Percentiles rank a stretch among this genome's conserved stretches.
phyloP scores from a whole-genome alignment of 495 filamentous ascomycete species.

The Pyrenopolyporus hunteri region DNA sequence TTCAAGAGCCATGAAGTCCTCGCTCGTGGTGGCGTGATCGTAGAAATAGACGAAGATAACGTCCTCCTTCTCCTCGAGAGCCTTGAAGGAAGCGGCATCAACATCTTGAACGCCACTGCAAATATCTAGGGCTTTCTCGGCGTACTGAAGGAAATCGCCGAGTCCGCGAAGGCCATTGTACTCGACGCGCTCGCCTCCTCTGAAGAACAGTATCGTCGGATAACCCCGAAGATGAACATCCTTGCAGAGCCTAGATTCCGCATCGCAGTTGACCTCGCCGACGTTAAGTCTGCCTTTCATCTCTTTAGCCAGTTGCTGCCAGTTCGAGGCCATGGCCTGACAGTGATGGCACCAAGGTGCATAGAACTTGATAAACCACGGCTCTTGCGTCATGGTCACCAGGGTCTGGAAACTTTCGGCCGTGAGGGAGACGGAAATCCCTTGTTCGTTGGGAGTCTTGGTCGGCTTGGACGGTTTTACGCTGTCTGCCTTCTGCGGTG shows the following conservation, averaged over 20 bases:
- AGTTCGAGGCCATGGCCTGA: slow-evolving; percentile 87
- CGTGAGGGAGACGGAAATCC: slow-evolving; percentile 74
- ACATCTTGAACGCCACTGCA: slow-evolving; percentile 80
- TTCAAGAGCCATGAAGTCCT: slow-evolving; percentile 90
- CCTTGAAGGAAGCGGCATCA: slow-evolving; percentile 74
- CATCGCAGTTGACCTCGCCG: slow-evolving; percentile 95
- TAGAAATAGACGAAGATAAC: slow-evolving; percentile 98
- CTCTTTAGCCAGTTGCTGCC: slow-evolving; percentile 86
- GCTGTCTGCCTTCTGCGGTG: slow-evolving; percentile 12
- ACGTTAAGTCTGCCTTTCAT: slow-evolving; percentile 87
- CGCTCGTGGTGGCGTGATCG: slow-evolving; percentile 87
- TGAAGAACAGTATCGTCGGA: slow-evolving; percentile 93
- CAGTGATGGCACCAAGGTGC: slow-evolving; percentile 97
- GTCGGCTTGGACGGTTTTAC: slow-evolving; percentile 52
- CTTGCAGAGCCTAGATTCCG: slow-evolving; percentile 83
- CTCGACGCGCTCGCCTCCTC: slow-evolving; percentile 86
- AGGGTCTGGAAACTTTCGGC: slow-evolving; percentile 84
- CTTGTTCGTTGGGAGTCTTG: slow-evolving; percentile 71
- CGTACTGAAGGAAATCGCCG: slow-evolving; percentile 85
- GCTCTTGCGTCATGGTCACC: slow-evolving; percentile 85
- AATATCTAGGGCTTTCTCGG: slow-evolving; percentile 82
- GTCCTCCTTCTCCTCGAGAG: slow-evolving; percentile 88
- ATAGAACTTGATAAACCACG: slow-evolving; percentile 99
- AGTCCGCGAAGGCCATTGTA: slow-evolving; percentile 92
- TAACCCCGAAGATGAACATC: slow-evolving; percentile 79